These are phyloP conservation scores for Rosa persica DNA, from an alignment of 306 rosid genomes.

Conservation along the genomic window DNA sequence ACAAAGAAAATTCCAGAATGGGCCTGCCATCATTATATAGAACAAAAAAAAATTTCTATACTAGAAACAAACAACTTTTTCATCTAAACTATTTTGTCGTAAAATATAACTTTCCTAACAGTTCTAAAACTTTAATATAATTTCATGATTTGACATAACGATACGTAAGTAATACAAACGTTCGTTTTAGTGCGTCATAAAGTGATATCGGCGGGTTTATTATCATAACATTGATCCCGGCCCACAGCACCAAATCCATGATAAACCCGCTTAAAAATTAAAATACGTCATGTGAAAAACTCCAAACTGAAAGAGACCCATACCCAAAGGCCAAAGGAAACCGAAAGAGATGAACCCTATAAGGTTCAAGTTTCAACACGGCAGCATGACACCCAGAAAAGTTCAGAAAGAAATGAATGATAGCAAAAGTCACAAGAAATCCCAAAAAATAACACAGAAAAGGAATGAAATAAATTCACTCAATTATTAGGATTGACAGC, in stretches of 20 bases:
- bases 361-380: neutral
- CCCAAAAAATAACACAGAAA: too few relatives aligned
- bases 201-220: too few relatives aligned
- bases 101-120: too few relatives aligned
- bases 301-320: neutral
- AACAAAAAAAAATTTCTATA: neutral
- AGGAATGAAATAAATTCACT: neutral
- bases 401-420: neutral
- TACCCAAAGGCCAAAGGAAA: neutral
- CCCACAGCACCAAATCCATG: neutral
- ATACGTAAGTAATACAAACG: too few relatives aligned
- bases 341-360: neutral
- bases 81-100: too few relatives aligned
- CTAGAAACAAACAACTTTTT: neutral
- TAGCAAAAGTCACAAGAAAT: neutral
- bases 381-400: neutral
- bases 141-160: too few relatives aligned
- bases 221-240: neutral
- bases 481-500: neutral
- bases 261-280: neutral
- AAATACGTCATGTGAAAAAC: neutral
- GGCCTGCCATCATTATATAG: neutral
- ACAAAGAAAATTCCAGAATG: neutral
- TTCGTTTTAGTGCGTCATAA: too few relatives aligned
- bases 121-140: too few relatives aligned